Base-by-base conservation (phyloP, 352 stramenopile species). In the Phytophthora sp. region DNA sequence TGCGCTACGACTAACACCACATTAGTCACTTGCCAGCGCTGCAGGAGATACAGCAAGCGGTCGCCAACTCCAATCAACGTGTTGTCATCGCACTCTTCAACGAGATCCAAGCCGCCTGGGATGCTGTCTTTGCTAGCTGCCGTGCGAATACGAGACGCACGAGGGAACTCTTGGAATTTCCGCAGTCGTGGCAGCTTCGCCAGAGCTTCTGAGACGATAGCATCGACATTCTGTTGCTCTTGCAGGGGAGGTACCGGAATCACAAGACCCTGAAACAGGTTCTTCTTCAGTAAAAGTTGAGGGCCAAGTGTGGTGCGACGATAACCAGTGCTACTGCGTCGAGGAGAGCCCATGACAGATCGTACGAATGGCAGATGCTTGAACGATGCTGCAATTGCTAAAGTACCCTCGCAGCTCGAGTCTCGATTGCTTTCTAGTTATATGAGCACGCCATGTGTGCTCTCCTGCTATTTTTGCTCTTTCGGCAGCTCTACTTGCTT, bases 21-120 rank as follows among this genome's bases (percentile, higher is more conserved):
- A 54, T 91, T 92, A 39, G 81, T 75, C 7, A 95, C 81, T 37
- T 95, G 78, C 88, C 88, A 95, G 38, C 81, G 77, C 58, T 90
- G 79, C 43, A 96, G 66, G n/a, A 95, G 39, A 43, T 95, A 84
- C 37, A 96, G 60, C 49, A 96, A 53, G 15, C 87, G 84, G 30
- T 92, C 84, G 20, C 86, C 85, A 5, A 88, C 77, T 9, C 82
- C 82, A 11, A 68, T 45, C 20, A 89, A 68, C 1, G 55, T 66
- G 57, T 83, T 70, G 50, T 95, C 79, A 1, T 84, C 69, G 54
- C 79, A 79, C 20, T 79, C 76, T 23, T 94, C 82, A 21, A 68
- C 55, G 17, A 92, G 50, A 32, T 85, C 54, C 2, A 80, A 49
- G 2, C 9, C 42, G 23, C 28, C 50, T 5, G 44, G 15, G n/a